These are phyloP conservation scores for Toxoplasma gondii DNA, from an alignment of 169 alveolate species.

Conservation along the genomic window DNA sequence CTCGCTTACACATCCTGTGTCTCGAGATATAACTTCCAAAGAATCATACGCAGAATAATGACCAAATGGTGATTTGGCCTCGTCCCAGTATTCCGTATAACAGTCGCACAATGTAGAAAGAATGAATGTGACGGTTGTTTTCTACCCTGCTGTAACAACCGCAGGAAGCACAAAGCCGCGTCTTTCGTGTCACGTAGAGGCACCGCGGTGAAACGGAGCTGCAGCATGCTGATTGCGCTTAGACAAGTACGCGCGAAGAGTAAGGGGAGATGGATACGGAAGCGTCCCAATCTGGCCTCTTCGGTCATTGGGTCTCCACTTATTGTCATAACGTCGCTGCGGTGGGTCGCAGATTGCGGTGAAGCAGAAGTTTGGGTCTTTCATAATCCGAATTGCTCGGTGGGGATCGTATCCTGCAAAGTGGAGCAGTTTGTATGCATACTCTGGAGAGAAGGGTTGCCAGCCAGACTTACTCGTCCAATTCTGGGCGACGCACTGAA, in stretches of 20 bases:
- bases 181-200: neutral
- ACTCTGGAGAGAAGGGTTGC: conserved; percentile 89
- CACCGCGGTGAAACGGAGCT: conserved; percentile 3
- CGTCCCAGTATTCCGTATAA: no score
- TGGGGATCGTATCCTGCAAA: conserved; percentile 86
- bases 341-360: conserved; percentile 83
- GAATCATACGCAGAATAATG: no score
- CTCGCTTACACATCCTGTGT: no score
- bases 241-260: conserved; percentile 10
- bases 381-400: conserved; percentile 79
- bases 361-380: conserved; percentile 79
- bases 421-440: conserved; percentile 84
- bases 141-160: neutral
- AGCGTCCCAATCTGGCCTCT: conserved; percentile 78
- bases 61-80: no score
- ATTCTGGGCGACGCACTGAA: conserved; percentile 79
- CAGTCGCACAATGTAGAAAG: no score
- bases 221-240: conserved; percentile 42
- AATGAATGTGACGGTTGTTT: no score
- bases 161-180: neutral
- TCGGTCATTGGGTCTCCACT: conserved; percentile 86
- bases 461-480: conserved; percentile 84
- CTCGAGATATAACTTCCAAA: no score
- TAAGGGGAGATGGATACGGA: conserved; percentile 55
- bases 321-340: conserved; percentile 80